Evolutionary conservation across 768 basidiomycete species (phyloP), one percentile per base, ranked within the genome.

Genomic region (Macrolepiota dolichaula): DNA sequence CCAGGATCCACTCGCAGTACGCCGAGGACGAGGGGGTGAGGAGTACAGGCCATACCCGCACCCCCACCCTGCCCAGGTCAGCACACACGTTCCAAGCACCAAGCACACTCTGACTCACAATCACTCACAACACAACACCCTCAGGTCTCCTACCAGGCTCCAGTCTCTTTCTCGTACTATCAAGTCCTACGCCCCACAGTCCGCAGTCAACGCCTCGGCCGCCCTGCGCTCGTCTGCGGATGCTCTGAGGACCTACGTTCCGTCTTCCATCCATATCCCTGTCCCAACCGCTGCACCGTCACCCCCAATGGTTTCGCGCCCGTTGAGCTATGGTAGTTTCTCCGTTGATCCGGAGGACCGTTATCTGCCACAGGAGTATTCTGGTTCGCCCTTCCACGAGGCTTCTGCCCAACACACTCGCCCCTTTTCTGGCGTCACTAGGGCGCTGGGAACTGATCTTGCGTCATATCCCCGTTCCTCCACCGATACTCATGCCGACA

Each of bases 161-260:
- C 49, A 59, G 27, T 56, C 56, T 52, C 36, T 59, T 36, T 64
- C 44, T 3, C 56, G 58, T 46, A 59, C 37, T 19, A 24, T 58
- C 52, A 50, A 52, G 40, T 44, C 42, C 9, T 53, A 44, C 17
- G 52, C 51, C 36, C 32, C n/a, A 3, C 40, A n/a, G 12, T 51
- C 49, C 35, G 29, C 29, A 7, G 29, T 32, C 29, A 44, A 44
- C 17, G 52, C 51, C 36, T 42, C n/a, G 19, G 60, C 58, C 42
- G 46, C 55, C 42, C 4, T 58, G 49, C 25, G 57, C 57, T 44
- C 54, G 24, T 49, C 54, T 59, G 57, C 59, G 37, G 56, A 50
- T 57, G 55, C 62, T 40, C 13, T 86, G 27, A 80, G 83, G 50
- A 77, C 74, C 63, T 85, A 85, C 57, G 80, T 84, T 7, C 85